These are phyloP conservation scores for Melastoma candidum DNA, from an alignment of 441 rosid genomes.

Conservation along the genomic window DNA sequence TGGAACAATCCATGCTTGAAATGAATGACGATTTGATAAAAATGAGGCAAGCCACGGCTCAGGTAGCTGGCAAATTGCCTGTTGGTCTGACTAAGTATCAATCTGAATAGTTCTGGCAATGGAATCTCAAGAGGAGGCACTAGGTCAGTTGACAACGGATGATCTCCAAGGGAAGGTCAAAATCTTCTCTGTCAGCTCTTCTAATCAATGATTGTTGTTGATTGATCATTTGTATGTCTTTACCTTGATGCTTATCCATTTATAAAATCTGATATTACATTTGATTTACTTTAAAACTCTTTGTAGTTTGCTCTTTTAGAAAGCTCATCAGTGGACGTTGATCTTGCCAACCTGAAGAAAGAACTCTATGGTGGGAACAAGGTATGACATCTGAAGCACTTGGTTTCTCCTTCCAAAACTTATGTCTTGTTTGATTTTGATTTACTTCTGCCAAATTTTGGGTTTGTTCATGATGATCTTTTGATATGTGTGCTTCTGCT, in stretches of 20 bases:
- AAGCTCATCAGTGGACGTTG: conserved; percentile 61
- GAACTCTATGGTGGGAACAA: conserved; percentile 46
- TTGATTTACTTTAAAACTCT: conserved; percentile 3
- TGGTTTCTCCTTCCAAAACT: too few species aligned
- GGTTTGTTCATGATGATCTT: too few species aligned
- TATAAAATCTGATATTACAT: background rate
- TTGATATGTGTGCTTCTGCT: too few species aligned
- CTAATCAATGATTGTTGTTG: background rate
- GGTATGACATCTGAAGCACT: conserved; percentile 25
- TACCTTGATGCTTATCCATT: background rate
- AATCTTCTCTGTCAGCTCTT: conserved; percentile 11
- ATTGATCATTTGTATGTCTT: background rate
- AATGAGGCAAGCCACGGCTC: conserved; percentile 99
- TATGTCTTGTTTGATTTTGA: too few species aligned
- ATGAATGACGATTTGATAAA: conserved; percentile 96
- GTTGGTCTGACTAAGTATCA: background rate
- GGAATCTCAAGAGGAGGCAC: conserved; percentile 78
- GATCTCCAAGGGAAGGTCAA: conserved; percentile 72
- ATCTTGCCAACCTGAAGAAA: conserved; percentile 54
- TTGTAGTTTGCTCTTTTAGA: conserved; percentile 70
- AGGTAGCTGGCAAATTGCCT: conserved; percentile 20
- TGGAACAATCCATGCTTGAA: conserved; percentile 92
- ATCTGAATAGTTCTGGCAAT: conserved; percentile 45
- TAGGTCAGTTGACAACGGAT: conserved; percentile 54
- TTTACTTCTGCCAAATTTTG: too few species aligned